A percentile compares a stretch with the other conserved stretches of the same genome.
Conservation (phyloP, 2,329 filamentous ascomycete genomes). For the Claviceps cyperi region DNA sequence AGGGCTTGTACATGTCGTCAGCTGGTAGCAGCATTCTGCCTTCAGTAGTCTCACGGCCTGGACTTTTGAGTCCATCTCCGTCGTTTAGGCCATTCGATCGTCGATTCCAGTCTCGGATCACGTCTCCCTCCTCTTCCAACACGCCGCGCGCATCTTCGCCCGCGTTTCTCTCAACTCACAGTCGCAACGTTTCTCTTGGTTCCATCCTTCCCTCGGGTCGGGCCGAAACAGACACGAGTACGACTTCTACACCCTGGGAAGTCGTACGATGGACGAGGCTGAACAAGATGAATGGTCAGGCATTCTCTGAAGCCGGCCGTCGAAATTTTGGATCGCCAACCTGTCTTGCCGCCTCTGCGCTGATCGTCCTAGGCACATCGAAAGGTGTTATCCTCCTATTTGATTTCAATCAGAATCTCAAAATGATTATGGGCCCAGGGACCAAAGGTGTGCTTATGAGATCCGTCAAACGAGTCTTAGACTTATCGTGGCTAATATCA, state of each 20-base stretch:
- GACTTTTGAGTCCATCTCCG: constrained; percentile 56
- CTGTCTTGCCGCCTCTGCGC: constrained; percentile 74
- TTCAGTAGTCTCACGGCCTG: constrained; percentile 51
- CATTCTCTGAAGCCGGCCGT: constrained; percentile 83
- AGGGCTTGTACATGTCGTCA: constrained; percentile 49
- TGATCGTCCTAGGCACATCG: constrained; percentile 80
- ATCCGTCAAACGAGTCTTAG: not conserved
- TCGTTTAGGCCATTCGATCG: constrained; percentile 89
- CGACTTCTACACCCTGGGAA: constrained; percentile 78
- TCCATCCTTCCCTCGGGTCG: constrained; percentile 52
- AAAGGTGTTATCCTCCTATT: constrained; percentile 93
- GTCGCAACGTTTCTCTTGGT: constrained; percentile 63
- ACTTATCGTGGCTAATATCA: constrained; percentile 18
- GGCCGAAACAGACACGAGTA: constrained; percentile 44
- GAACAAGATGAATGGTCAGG: constrained; percentile 74
- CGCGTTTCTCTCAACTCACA: constrained; percentile 61
- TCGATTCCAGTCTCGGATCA: constrained; percentile 78
- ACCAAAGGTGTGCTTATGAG: constrained; percentile 54
- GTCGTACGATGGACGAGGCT: constrained; percentile 92
- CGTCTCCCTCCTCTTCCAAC: constrained; percentile 32
- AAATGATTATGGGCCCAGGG: constrained; percentile 83
- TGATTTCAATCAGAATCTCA: constrained; percentile 92
- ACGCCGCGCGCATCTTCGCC: constrained; percentile 63
- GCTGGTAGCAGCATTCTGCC: constrained; percentile 62
- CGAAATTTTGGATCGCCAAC: constrained; percentile 87